Conservation (phyloP, 2,329 filamentous ascomycete species). For the Amphichorda felina region DNA sequence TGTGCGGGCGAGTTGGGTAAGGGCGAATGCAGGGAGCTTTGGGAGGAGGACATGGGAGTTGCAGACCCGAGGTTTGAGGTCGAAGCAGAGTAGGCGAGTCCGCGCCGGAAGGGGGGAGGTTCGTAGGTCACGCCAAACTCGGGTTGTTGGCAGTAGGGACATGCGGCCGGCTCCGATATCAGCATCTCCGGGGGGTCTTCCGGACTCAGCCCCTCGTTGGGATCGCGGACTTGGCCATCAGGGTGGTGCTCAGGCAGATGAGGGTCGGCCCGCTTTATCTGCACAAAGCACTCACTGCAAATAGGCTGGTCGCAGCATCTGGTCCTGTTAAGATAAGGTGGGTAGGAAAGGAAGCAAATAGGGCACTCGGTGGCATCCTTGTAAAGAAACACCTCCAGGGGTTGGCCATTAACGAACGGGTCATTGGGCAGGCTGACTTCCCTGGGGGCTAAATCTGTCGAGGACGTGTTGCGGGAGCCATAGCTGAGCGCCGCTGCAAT, state of each 20-base stretch:
- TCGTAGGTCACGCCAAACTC: conserved; percentile 97
- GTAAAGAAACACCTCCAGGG: conserved; percentile 85
- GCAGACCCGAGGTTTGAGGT: conserved; percentile 22
- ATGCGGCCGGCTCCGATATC: conserved; percentile 82
- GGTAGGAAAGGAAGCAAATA: conserved; percentile 94
- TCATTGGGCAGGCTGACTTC: conserved; percentile 74
- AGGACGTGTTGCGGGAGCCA: conserved; percentile 61
- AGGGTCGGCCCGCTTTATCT: conserved; percentile 90
- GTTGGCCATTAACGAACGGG: conserved; percentile 87
- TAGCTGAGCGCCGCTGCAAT: conserved; percentile 68
- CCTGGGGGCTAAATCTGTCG: conserved; percentile 59
- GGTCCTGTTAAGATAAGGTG: conserved; percentile 86
- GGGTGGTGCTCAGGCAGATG: conserved; percentile 72
- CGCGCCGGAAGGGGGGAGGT: conserved; percentile 76
- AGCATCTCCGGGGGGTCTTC: conserved; percentile 52
- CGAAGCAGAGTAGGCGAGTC: conserved; percentile 54
- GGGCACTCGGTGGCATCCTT: conserved; percentile 85
- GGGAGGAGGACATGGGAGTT: conserved; percentile 80
- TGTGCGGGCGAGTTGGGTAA: conserved; percentile 24
- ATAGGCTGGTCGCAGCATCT: conserved; percentile 93
- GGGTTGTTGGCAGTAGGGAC: conserved; percentile 88
- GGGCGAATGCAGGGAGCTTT: conserved; percentile 61
- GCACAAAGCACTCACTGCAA: conserved; percentile 97
- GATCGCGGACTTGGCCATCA: conserved; percentile 25
- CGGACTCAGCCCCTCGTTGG: conserved; percentile 23